Base-by-base conservation (phyloP, 2,329 filamentous ascomycete species). In the Tolypocladium capitatum region DNA sequence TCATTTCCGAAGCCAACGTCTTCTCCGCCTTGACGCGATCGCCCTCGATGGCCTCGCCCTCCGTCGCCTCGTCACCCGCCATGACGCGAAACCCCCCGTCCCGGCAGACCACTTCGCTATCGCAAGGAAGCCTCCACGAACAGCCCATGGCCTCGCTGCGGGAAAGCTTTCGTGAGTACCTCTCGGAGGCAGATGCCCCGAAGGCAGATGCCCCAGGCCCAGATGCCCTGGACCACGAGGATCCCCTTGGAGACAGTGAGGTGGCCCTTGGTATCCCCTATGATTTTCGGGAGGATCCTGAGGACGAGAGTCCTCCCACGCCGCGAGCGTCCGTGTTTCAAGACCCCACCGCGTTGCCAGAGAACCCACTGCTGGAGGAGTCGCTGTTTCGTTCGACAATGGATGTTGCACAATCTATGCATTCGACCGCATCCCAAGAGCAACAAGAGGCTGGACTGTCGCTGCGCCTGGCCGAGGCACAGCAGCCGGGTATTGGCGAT, bases 1-100 rank as follows among this genome's bases (percentile, higher is more conserved):
- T 86, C 28, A 79, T 86, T 36, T 83, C 81, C 3, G 81, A 86
- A 54, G 77, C 80, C 18, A 80, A 78, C 43, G 73, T 80, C 35
- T 84, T 86, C 49, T 76, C 80, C 4, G 72, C 72, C 10, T 62
- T 83, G 35, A 74, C 75, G 11, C 72, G 72, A 38, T 76, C 77
- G 4, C 74, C 79, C 2, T 76, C 78, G 2, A 66, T 78, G 54
- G 53, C 61, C 20, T 67, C 66, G 28, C 63, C 68, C 4, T 69
- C 68, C 4, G 55, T 64, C 13, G 53, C 63, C 20, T 73, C 74
- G 6, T 83, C 80, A 1, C 80, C 82, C 2, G 64, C 68, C 6
- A 68, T 71, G 49, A 66, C 63, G 10, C 55, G 61, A 24, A 66
- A 61, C 43, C 59, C 62, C 1, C 63, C 64, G 18, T 65, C 63